A percentile compares a stretch with the other conserved stretches of the same genome.
Conservation (phyloP, 2,329 filamentous ascomycete genomes). For the Torrubiella hemipterigena region DNA sequence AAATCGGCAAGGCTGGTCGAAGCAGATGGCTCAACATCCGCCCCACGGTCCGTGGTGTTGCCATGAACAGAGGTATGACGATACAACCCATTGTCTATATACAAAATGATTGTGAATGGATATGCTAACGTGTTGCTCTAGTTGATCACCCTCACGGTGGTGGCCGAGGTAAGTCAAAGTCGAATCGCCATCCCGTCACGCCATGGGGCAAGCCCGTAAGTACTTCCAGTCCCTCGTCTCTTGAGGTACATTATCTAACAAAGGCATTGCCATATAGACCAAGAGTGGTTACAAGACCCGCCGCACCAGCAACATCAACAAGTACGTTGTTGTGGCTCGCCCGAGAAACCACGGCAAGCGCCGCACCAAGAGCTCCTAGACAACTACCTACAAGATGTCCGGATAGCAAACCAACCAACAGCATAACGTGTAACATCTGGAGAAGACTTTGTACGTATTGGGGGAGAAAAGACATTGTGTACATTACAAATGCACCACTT, state of each 20-base stretch:
- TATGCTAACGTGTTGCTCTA: conserved; percentile 17
- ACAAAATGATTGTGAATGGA: background rate
- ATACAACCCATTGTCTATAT: no score
- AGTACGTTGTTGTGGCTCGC: conserved; percentile 74
- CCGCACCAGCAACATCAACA: conserved; percentile 80
- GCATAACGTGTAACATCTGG: no score
- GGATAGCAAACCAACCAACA: no score
- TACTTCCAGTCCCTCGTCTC: conserved; percentile 12
- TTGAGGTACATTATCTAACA: no score
- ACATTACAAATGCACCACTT: no score
- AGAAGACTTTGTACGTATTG: no score
- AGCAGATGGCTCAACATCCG: conserved; percentile 89
- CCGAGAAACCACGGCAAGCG: conserved; percentile 87
- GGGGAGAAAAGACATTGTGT: no score
- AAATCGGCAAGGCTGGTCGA: conserved; percentile 89
- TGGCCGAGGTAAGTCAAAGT: conserved; percentile 98
- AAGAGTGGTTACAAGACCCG: conserved; percentile 90
- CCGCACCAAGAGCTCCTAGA: conserved; percentile 48
- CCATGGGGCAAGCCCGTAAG: conserved; percentile 93
- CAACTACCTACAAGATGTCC: no score
- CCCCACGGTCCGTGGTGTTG: conserved; percentile 90
- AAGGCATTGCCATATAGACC: conserved; percentile 35
- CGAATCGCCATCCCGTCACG: conserved; percentile 87
- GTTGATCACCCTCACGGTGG: conserved; percentile 96
- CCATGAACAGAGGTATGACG: conserved; percentile 93